Percentiles rank a stretch among this genome's conserved stretches.
These are phyloP conservation scores for Peronospora tabacina DNA, from an alignment of 352 stramenopile species.

Conservation along the genomic window DNA sequence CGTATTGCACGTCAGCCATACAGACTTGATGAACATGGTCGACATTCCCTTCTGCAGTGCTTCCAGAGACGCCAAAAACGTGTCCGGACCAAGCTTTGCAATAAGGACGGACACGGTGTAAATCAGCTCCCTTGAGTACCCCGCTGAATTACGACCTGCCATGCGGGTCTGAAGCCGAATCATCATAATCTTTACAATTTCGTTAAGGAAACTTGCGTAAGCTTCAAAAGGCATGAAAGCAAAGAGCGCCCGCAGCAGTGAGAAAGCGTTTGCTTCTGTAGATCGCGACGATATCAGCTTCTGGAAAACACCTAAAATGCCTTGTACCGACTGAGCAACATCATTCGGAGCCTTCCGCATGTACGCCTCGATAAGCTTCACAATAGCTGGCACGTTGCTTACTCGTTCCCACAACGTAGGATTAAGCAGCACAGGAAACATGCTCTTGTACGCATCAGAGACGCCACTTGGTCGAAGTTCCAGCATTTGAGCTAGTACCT, in stretches of 20 bases:
- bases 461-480: conserved; percentile 88
- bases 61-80: conserved; percentile 79
- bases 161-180: conserved; percentile 90
- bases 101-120: conserved; percentile 85
- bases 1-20: conserved; percentile 83
- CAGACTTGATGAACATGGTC: conserved; percentile 84
- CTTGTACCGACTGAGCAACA: conserved; percentile 73
- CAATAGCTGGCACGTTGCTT: conserved; percentile 95
- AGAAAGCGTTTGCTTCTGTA: conserved; percentile 91
- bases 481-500: conserved; percentile 97
- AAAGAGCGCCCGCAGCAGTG: conserved; percentile 87
- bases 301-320: conserved; percentile 96
- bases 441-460: conserved; percentile 89
- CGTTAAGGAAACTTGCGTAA: conserved; percentile 78
- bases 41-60: conserved; percentile 87
- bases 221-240: conserved; percentile 70
- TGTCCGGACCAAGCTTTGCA: conserved; percentile 80
- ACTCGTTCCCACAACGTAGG: conserved; percentile 93
- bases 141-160: conserved; percentile 72
- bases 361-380: conserved; percentile 96
- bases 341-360: conserved; percentile 89
- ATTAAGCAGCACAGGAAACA: conserved; percentile 93
- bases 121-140: conserved; percentile 86
- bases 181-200: conserved; percentile 93
- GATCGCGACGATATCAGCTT: conserved; percentile 93